Percentiles rank a stretch among this genome's conserved stretches.
These are phyloP conservation scores for Fusarium brachygibbosum DNA, from an alignment of 2,329 filamentous ascomycete species.

Conservation along the genomic window DNA sequence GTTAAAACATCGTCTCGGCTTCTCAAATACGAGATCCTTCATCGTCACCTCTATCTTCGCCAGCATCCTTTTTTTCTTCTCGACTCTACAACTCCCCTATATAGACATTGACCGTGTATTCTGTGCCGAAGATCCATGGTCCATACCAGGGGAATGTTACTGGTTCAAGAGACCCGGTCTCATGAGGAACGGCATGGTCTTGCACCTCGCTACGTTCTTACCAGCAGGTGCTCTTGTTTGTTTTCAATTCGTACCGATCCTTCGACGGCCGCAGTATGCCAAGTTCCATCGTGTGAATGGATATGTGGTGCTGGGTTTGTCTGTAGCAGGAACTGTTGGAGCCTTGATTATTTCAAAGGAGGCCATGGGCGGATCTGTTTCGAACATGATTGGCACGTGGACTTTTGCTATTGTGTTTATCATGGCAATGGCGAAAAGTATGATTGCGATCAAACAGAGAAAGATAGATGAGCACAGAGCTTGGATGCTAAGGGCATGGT, in stretches of 20 bases:
- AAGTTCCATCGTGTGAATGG: conserved; percentile 20
- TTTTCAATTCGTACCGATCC: conserved; percentile 21
- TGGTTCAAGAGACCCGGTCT: conserved; percentile 17
- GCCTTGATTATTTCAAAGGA: conserved; percentile 14
- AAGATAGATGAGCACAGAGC: conserved; percentile 9
- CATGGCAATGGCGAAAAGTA: background rate
- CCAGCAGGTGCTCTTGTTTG: conserved; percentile 22
- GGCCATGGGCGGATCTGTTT: conserved; percentile 14
- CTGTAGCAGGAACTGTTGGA: background rate
- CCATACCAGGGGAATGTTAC: conserved; percentile 12
- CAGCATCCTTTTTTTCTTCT: conserved; percentile 3
- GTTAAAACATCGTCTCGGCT: conserved; percentile 9
- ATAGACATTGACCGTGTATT: conserved; percentile 25
- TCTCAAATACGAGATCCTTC: background rate
- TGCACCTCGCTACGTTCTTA: conserved; percentile 19
- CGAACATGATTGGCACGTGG: conserved; percentile 4
- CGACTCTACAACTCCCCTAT: conserved; percentile 2
- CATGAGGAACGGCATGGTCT: conserved; percentile 3
- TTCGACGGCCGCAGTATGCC: background rate
- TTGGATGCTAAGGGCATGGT: conserved; percentile 33
- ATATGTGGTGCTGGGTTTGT: conserved; percentile 6
- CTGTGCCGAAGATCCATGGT: conserved; percentile 5
- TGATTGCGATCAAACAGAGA: conserved; percentile 6
- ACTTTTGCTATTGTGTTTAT: background rate
- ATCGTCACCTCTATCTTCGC: conserved; percentile 3